These are phyloP conservation scores for Nemania sp. DNA, from an alignment of 2,329 filamentous ascomycete species.

Conservation along the genomic window DNA sequence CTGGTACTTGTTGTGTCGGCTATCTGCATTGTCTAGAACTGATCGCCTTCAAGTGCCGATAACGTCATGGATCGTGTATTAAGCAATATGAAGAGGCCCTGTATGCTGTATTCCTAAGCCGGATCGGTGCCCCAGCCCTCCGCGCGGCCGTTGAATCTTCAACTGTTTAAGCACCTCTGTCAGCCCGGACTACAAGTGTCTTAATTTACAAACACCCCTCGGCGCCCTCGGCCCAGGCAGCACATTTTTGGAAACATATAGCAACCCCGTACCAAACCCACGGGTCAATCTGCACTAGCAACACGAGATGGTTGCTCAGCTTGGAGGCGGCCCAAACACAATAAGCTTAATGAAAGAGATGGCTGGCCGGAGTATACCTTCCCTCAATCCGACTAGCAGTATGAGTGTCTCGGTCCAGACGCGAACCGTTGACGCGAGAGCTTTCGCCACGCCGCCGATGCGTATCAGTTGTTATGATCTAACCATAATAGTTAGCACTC, in stretches of 20 bases:
- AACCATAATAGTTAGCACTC: constrained; percentile 5
- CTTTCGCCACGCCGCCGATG: constrained; percentile 8
- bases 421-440: background rate
- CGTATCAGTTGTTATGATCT: constrained; percentile 11
- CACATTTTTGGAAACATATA: background rate
- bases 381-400: constrained; percentile 14
- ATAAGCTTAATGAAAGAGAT: constrained; percentile 13
- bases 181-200: background rate
- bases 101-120: constrained; percentile 3
- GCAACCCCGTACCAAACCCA: constrained; percentile 29
- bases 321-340: constrained; percentile 7
- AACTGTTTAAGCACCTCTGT: background rate
- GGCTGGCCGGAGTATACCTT: constrained; percentile 4
- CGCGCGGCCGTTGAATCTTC: background rate
- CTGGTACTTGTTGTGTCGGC: constrained; percentile 28
- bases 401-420: constrained; percentile 1
- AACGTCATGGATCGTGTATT: constrained; percentile 14
- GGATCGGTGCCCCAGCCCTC: background rate
- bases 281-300: constrained; percentile 24
- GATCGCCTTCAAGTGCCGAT: constrained; percentile 36
- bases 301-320: constrained; percentile 33
- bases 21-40: constrained; percentile 30
- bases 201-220: background rate
- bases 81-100: constrained; percentile 10
- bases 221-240: background rate